Evolutionary conservation across 1,139 yeast genomes (phyloP), one percentile per base, ranked within the genome.

Genomic region (Saccharomycopsis hybrid): DNA sequence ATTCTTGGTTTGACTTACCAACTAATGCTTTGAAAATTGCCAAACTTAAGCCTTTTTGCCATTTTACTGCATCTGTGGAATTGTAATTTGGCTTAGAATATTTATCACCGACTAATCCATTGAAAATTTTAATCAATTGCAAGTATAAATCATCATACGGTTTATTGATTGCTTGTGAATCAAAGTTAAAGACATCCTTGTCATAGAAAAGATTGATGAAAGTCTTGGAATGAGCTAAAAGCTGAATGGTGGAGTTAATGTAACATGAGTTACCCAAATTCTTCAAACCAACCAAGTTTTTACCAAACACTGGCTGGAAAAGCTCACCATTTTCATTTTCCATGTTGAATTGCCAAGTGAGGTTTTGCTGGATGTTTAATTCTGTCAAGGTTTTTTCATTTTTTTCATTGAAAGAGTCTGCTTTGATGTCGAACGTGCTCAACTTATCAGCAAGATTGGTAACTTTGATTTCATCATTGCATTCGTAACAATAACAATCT

Each of bases 231-330:
- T 72, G 66, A 59, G 85, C 84, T 50, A 92, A 67, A 2, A 82
- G 73, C 64, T 92, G 98, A 3, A 88, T 56, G 0, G 82, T 90
- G 1, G 96, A 84, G 47, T 90, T 85, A 56, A 92, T 60, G 63
- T 92, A 92, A 66, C 99, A 92, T 0, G 96, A 85, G 61, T 92
- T 92, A 2, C 99, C 99, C 56, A 92, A 68, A 63, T 92, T 92
- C 57, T 82, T 79, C 62, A 94, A 67, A 0, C 98, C 99, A 1
- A 95, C 82, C 51, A 84, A 68, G 4, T 80, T 83, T 40, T 76
- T 64, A 1, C 92, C 95, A 67, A 73, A 82, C 0, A 88, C 68
- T 0, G 90, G 88, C 24, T 66, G 62, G 44, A 86, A 68, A 46
- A 76, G 75, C 43, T 77, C 78, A 27, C 97, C 97, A 54, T 79